A percentile compares a stretch with the other conserved stretches of the same genome.
Conservation (phyloP, 192 early-diverging fungal genomes). For the Fimicolochytrium jonesii region DNA sequence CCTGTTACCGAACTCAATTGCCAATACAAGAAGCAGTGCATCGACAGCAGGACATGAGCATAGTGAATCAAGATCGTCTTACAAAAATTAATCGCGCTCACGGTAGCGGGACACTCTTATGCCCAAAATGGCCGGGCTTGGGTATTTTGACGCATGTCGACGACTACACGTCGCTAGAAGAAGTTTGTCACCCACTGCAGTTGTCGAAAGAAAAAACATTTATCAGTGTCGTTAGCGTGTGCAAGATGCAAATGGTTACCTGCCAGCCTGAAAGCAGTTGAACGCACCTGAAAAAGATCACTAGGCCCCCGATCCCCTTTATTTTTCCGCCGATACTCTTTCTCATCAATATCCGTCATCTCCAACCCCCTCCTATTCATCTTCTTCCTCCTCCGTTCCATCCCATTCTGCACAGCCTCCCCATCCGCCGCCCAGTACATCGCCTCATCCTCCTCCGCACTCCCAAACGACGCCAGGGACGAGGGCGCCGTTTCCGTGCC, state of each 20-base stretch:
- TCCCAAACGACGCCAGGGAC: not conserved
- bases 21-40: no score
- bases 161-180: no score
- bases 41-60: no score
- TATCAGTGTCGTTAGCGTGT: not conserved
- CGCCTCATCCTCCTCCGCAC: not conserved
- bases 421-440: not conserved
- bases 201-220: no score
- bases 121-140: no score
- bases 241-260: not conserved
- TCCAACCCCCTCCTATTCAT: not conserved
- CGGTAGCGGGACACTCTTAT: no score
- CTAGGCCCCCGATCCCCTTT: conserved; percentile 32
- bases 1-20: no score
- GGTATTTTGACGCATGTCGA: no score
- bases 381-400: not conserved
- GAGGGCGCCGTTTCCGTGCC: not conserved
- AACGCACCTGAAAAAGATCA: conserved; percentile 28
- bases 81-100: no score
- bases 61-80: no score
- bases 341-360: conserved; percentile 13
- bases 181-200: conserved; percentile 1
- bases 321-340: conserved; percentile 24
- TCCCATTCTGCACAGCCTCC: not conserved
- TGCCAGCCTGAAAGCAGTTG: no score